A percentile compares a stretch with the other conserved stretches of the same genome.
phyloP scores from a whole-genome alignment of 164 flowering plant genomes.

The Tinospora cordifolia region DNA sequence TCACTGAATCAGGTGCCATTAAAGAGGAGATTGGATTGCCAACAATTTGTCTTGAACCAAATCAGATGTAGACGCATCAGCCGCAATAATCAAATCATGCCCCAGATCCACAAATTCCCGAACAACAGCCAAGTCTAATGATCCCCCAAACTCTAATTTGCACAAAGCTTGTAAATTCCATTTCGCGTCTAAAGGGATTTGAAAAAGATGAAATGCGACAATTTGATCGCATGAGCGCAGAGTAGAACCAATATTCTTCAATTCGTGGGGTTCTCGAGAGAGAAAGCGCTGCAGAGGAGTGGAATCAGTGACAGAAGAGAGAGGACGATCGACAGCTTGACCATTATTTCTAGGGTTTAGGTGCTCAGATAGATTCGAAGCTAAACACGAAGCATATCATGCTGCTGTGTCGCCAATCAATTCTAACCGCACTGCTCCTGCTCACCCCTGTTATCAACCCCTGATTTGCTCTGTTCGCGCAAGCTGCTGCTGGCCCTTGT shows the following conservation, averaged over 20 bases:
- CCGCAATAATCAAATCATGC: slow-evolving; percentile 70
- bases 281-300: slow-evolving; percentile 41
- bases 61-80: slow-evolving; percentile 73
- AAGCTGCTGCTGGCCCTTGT: too few relatives aligned
- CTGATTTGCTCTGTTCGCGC: too few relatives aligned
- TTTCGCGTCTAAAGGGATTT: slow-evolving; percentile 59
- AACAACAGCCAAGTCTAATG: slow-evolving; percentile 52
- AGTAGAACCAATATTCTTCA: slow-evolving; percentile 64
- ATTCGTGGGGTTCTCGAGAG: slow-evolving; percentile 54
- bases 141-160: slow-evolving; percentile 71
- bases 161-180: neutral
- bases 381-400: too few relatives aligned
- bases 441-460: too few relatives aligned
- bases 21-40: too few relatives aligned
- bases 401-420: too few relatives aligned
- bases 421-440: too few relatives aligned
- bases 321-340: slow-evolving; percentile 18
- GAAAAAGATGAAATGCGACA: slow-evolving; percentile 89
- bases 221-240: slow-evolving; percentile 67
- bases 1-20: too few relatives aligned
- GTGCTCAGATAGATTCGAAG: slow-evolving; percentile 2
- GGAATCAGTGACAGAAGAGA: slow-evolving; percentile 31
- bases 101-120: slow-evolving; percentile 87
- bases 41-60: slow-evolving; percentile 70
- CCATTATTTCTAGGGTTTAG: slow-evolving; percentile 24